Evolutionary conservation across 2,329 filamentous ascomycete species (phyloP), one percentile per base, ranked within the genome.

Genomic region (Epichloe gansuensis): DNA sequence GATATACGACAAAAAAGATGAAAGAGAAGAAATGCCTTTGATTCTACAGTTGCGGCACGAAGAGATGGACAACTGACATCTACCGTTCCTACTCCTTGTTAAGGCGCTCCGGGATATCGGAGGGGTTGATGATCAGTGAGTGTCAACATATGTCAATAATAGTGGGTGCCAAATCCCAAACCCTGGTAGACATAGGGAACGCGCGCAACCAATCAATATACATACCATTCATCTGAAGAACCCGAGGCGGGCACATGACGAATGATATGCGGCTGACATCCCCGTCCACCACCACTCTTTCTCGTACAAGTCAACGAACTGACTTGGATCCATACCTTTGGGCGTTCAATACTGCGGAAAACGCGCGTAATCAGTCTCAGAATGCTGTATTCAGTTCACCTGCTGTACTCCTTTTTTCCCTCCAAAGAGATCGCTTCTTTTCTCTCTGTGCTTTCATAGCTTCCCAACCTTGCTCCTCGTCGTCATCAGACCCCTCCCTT

Each of bases 371-470:
- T 40, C 12, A 42, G 4, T 43, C 15, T 65, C 57, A 68, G 59
- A 77, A 75, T 56, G 77, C 66, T 23, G 73, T 67, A 40, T 73
- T 71, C 46, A 80, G 66, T 36, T 76, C 74, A 50, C 66, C 69
- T 36, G 71, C 70, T 21, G 73, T 61, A 43, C 64, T 69, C 67
- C 82, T 84, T 69, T 82, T 85, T 43, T 71, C 72, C 64, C 73
- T 77, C 82, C 82, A 85, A 38, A 77, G 57, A n/a, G 77, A 78
- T 61, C 76, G 77, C 70, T 84, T 85, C 71, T 83, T 78, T 53
- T 84, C 80, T 53, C 80, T 73, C 69, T 84, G 84, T 52, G 79
- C 79, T 61, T 80, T 81, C 80, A 86, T 84, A 34, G 81, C 79
- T 55, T 78, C 81, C 82, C 82, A 86, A 15, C 80, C 82, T 60